Percentiles rank a stretch among this genome's conserved stretches.
Evolutionary conservation across 495 filamentous ascomycete genomes (phyloP).

Genomic region (Penicillium daleae): DNA sequence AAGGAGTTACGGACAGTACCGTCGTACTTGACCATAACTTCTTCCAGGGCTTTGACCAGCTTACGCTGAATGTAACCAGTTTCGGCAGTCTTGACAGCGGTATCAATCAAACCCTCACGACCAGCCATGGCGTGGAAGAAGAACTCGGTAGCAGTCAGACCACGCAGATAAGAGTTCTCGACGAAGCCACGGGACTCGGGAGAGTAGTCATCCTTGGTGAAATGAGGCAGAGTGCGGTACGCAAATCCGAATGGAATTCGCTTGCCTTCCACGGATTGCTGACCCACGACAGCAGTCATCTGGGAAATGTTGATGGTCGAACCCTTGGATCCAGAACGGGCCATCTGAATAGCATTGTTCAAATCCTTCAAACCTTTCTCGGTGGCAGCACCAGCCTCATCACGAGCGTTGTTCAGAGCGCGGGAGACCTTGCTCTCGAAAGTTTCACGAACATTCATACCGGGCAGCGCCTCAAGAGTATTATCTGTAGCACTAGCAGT

Average conservation of each 20-base stretch:
- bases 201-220: constrained; percentile 98
- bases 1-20: constrained; percentile 96
- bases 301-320: constrained; percentile 99
- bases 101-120: constrained; percentile 99
- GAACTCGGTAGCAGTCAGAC: constrained; percentile 93
- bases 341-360: constrained; percentile 97
- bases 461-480: constrained; percentile 82
- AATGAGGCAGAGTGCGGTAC: constrained; percentile 95
- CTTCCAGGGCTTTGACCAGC: constrained; percentile 96
- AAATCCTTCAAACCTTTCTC: constrained; percentile 89
- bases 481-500: constrained; percentile 81
- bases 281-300: constrained; percentile 96
- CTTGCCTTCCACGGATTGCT: constrained; percentile 97
- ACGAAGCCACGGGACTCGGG: constrained; percentile 97
- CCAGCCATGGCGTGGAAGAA: constrained; percentile 99
- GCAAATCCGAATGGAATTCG: constrained; percentile 99
- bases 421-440: constrained; percentile 96
- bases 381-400: constrained; percentile 89
- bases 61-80: constrained; percentile 99
- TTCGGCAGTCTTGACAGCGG: constrained; percentile 98
- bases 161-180: constrained; percentile 97
- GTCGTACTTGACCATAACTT: constrained; percentile 97
- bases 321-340: constrained; percentile 93
- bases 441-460: constrained; percentile 97
- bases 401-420: constrained; percentile 92